These are phyloP conservation scores for Sutorius australiensis DNA, from an alignment of 768 basidiomycete genomes.

Conservation along the genomic window DNA sequence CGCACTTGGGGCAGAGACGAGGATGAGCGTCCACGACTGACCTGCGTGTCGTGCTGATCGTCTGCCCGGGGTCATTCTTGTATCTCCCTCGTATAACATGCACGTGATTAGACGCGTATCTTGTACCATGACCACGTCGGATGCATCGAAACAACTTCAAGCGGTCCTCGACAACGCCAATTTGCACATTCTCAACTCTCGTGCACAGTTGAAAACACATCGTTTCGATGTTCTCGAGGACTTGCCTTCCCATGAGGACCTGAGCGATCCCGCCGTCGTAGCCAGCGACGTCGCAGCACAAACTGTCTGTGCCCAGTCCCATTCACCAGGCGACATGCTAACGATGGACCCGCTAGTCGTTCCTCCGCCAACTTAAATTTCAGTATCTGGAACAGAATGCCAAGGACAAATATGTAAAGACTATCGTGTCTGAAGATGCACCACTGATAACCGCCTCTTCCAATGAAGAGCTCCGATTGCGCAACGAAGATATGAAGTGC, in stretches of 20 bases:
- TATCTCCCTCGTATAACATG: no score
- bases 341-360: conserved; percentile 43
- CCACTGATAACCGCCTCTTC: conserved; percentile 77
- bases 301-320: conserved; percentile 41
- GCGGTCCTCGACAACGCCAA: conserved; percentile 23
- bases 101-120: conserved; percentile 9
- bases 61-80: no score
- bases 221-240: conserved; percentile 31
- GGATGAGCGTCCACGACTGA: background rate
- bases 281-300: conserved; percentile 58
- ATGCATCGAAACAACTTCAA: conserved; percentile 25
- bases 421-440: conserved; percentile 83
- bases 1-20: no score
- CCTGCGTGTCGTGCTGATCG: background rate
- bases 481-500: conserved; percentile 71
- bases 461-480: conserved; percentile 58
- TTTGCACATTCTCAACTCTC: conserved; percentile 23
- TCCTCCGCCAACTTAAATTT: conserved; percentile 80
- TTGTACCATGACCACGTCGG: conserved; percentile 17
- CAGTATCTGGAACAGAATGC: conserved; percentile 89
- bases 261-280: conserved; percentile 54
- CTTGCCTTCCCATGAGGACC: conserved; percentile 22
- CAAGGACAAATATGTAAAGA: conserved; percentile 83
- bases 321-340: background rate
- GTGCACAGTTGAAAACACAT: conserved; percentile 21